Base-by-base conservation (phyloP, 108 stramenopile genomes). In the Tribonema minus region DNA sequence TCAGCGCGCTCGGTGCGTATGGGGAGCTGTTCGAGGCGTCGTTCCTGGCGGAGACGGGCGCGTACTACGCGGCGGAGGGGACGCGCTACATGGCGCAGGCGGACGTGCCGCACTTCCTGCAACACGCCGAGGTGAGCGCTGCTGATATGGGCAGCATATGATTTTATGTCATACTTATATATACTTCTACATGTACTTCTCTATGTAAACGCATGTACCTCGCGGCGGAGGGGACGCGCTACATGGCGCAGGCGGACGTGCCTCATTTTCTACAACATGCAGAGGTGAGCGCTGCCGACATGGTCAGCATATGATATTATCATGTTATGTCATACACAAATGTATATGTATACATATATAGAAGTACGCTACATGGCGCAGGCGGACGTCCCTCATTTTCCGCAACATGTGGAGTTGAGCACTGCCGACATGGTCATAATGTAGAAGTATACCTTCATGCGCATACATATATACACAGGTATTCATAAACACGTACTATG, bases 241-340 rank as follows among this genome's bases (percentile, higher is more conserved):
- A 80, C 68, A 85, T 88, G 58, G 62, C 35, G 58, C 37, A 39
- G 61, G 30, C 36, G 31, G 82, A 82, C 37, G 85, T 84, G 41
- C 63, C 82, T 15, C 74, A 76, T 15, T 88, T 82, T 70, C 72
- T 88, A 58, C 83, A 27, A 70, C 87, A 87, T 39, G 85, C 81
- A 0, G 84, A 86, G 31, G 70, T 58, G 32, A 54, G 46, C 46
- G n/a, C n/a, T n/a, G n/a, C n/a, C n/a, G n/a, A n/a, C n/a, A n/a
- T n/a, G n/a, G n/a, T n/a, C n/a, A n/a, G n/a, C n/a, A n/a, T n/a
- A n/a, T n/a, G n/a, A n/a, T n/a, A n/a, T n/a, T n/a, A n/a, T n/a
- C n/a, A n/a, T n/a, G n/a, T n/a, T n/a, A n/a, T n/a, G n/a, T n/a
- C n/a, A n/a, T n/a, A n/a, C n/a, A n/a, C n/a, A n/a, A n/a, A n/a